Conservation (phyloP, 768 basidiomycete species). For the Boletus pseudopeckii region DNA sequence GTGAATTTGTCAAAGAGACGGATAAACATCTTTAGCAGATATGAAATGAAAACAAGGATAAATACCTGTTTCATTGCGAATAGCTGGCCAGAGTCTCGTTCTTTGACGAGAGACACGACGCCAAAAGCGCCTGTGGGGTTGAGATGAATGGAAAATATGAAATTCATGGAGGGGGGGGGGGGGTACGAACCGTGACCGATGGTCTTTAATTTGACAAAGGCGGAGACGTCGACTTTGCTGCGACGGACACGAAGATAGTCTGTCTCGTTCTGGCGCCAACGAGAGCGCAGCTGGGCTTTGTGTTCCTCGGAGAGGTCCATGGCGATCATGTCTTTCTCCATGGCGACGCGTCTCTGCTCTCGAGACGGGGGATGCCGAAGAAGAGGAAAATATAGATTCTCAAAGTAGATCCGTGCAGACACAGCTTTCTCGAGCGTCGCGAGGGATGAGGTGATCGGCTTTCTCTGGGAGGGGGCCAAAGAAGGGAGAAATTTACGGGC, state of each 20-base stretch:
- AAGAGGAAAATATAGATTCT: constrained; percentile 83
- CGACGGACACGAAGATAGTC: constrained; percentile 84
- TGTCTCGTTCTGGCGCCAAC: constrained; percentile 86
- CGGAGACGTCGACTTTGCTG: constrained; percentile 76
- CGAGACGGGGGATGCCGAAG: constrained; percentile 82
- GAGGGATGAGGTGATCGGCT: constrained; percentile 78
- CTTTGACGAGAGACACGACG: constrained; percentile 88
- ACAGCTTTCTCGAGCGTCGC: constrained; percentile 92
- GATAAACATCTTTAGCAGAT: constrained; percentile 25
- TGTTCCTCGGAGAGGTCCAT: constrained; percentile 69
- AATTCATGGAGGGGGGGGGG: constrained; percentile 22
- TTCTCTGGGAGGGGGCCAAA: constrained; percentile 40
- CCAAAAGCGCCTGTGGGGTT: constrained; percentile 80
- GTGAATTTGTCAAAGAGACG: constrained; percentile 24
- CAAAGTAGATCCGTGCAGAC: constrained; percentile 90
- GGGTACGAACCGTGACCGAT: constrained; percentile 79
- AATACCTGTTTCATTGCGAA: constrained; percentile 96
- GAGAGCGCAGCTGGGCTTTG: constrained; percentile 66
- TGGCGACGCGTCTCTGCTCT: constrained; percentile 78
- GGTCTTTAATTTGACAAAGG: constrained; percentile 87
- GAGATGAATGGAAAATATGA: constrained; percentile 28
- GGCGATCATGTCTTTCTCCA: constrained; percentile 82
- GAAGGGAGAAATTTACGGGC: constrained; percentile 28
- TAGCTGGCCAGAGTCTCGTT: constrained; percentile 71
- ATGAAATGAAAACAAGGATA: constrained; percentile 26